A percentile compares a stretch with the other conserved stretches of the same genome.
phyloP scores from a whole-genome alignment of 345 rosid genomes.

The Arabidopsis arenosa region DNA sequence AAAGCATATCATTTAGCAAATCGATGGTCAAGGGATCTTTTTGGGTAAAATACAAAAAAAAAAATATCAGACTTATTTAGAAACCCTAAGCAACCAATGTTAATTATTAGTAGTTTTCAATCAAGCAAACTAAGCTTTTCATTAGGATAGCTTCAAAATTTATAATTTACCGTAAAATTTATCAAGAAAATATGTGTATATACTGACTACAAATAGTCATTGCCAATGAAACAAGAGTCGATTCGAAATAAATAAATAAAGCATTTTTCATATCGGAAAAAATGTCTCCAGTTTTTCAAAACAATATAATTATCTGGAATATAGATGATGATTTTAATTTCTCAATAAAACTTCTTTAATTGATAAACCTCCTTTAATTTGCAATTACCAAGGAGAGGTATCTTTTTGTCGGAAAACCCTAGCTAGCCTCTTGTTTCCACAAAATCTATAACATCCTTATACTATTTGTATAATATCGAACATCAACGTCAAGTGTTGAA shows the following conservation, averaged over 20 bases:
- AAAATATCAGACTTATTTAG: conserved; percentile 6
- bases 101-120: neutral
- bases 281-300: neutral
- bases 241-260: neutral
- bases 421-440: conserved; percentile 28
- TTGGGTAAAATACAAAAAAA: conserved; percentile 4
- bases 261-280: neutral
- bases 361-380: neutral
- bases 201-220: neutral
- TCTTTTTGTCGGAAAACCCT: conserved; percentile 44
- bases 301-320: neutral
- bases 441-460: neutral
- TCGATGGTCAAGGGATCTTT: conserved; percentile 32
- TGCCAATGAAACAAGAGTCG: conserved; percentile 1
- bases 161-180: neutral
- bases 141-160: neutral
- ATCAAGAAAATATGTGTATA: neutral
- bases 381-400: conserved; percentile 42
- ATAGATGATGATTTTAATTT: conserved; percentile 13
- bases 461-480: neutral
- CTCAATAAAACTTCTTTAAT: conserved; percentile 10
- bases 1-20: conserved; percentile 33
- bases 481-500: neutral
- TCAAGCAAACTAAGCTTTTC: neutral
- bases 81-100: conserved; percentile 11